Evolutionary conservation across 202 grass and related monocot genomes (phyloP), one percentile per base, ranked within the genome.

Genomic region (Miscanthus sacchariflorus): DNA sequence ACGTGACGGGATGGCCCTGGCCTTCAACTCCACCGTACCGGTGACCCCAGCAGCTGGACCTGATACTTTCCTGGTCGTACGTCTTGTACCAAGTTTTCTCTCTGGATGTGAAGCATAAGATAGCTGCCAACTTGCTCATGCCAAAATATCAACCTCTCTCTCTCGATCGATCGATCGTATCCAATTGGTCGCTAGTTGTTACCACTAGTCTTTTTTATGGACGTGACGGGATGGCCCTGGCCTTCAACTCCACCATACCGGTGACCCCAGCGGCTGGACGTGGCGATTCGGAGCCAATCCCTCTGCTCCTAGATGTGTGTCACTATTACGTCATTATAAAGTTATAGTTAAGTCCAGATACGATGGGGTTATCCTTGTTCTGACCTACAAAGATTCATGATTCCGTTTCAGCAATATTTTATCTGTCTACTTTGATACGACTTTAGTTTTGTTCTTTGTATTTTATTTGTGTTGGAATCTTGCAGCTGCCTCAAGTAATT

Each of bases 311-410:
- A 75, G 35, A 70, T 30, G 21, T 8, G 85, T 59, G 36, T 82
- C 84, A 82, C 25, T 27, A 42, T 59, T 74, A 46, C 11, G 67
- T 35, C 84, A n/a, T 59, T n/a, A n/a, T 59, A 59, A 58, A n/a
- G 6, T 19, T 59, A 12, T 40, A 17, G 17, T 54, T 18, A 19
- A 54, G 54, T 59, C 35, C 19, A 21, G 5, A 45, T 56, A 12
- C 64, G 0, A 67, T 6, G 21, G 78, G 40, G 52, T 21, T 42
- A 19, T 50, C 43, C 66, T 35, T 46, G 38, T 21, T 90, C 80
- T 79, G 84, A 83, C 75, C 68, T 68, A 36, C 24, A 5, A 91
- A 91, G 75, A 84, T 91, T 80, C 81, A 84, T 76, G 75, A 84
- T 90, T 35, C 85, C 75, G 5, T 75, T 87, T 80, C 80, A 84